These are phyloP conservation scores for Candida albicans DNA, from an alignment of 1,139 yeast genomes.

Conservation along the genomic window DNA sequence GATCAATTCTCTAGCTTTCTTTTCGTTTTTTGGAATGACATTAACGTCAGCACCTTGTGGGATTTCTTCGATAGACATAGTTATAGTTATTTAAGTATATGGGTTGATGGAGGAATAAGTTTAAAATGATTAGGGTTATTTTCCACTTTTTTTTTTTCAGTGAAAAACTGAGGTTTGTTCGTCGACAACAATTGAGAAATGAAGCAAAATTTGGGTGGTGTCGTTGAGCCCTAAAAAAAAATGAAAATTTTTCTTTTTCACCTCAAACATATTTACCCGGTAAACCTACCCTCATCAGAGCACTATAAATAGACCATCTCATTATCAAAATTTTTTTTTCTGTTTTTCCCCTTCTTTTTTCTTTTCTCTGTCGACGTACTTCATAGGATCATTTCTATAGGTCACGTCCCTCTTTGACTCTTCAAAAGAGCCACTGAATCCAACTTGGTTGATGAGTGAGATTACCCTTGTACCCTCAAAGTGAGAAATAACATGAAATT, in stretches of 20 bases:
- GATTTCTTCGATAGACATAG: conserved; percentile 61
- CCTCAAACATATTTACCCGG: too few species aligned
- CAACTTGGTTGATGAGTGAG: conserved; percentile 99
- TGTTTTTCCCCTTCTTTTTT: conserved; percentile 18
- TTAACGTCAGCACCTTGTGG: conserved; percentile 89
- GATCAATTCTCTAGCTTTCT: conserved; percentile 92
- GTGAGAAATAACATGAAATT: conserved; percentile 40
- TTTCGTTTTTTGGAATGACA: conserved; percentile 86
- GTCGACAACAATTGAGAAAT: too few species aligned
- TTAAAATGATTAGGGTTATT: too few species aligned
- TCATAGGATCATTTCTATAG: conserved; percentile 99
- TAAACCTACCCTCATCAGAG: neutral
- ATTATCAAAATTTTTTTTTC: conserved; percentile 5
- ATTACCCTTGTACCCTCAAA: conserved; percentile 93
- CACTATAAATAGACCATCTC: neutral
- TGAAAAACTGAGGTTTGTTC: too few species aligned
- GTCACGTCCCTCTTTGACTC: conserved; percentile 99
- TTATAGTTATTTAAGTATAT: neutral
- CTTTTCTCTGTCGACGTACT: conserved; percentile 54
- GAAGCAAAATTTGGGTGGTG: too few species aligned
- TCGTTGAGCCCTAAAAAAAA: too few species aligned
- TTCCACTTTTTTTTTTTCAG: too few species aligned
- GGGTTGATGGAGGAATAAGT: too few species aligned
- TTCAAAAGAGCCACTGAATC: conserved; percentile 99
- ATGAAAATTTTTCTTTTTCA: too few species aligned